Percentiles rank a stretch among this genome's conserved stretches.
These are phyloP conservation scores for Tylopilus sp. DNA, from an alignment of 768 basidiomycete species.

Conservation along the genomic window DNA sequence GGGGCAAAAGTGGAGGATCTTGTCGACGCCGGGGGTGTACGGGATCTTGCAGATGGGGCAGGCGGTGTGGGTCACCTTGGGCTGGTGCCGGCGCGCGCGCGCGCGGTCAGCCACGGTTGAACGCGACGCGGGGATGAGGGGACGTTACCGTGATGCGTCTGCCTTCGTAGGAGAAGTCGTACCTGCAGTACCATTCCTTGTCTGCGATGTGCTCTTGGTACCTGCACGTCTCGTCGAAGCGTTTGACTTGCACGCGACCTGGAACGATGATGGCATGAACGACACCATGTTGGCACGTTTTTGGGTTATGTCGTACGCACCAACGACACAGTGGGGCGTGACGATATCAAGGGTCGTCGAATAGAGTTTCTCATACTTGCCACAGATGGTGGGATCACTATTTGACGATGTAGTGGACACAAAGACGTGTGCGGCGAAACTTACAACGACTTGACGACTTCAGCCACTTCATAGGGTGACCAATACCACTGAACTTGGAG, in stretches of 20 bases:
- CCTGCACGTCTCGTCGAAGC: slow-evolving; percentile 37
- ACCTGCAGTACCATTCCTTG: slow-evolving; percentile 47
- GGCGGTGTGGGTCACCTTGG: slow-evolving; percentile 34
- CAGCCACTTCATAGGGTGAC: slow-evolving; percentile 43
- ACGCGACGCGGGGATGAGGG: no score
- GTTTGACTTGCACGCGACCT: slow-evolving; percentile 36
- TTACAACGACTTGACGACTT: slow-evolving; percentile 47
- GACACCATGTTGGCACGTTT: background rate
- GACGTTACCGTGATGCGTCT: slow-evolving; percentile 35
- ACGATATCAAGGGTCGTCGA: slow-evolving; percentile 51
- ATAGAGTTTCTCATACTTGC: slow-evolving; percentile 45
- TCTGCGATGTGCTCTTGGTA: slow-evolving; percentile 39
- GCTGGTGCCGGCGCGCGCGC: no score
- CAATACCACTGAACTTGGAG: slow-evolving; percentile 54
- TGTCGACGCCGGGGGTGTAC: slow-evolving; percentile 42
- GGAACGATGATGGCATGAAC: background rate
- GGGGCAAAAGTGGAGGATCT: slow-evolving; percentile 56
- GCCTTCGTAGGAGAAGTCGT: slow-evolving; percentile 35
- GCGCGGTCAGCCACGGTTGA: no score
- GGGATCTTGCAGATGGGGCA: slow-evolving; percentile 44
- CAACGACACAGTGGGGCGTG: slow-evolving; percentile 42
- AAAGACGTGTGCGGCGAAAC: no score
- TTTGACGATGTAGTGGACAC: no score
- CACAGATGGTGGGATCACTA: slow-evolving; percentile 41
- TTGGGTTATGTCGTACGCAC: slow-evolving; percentile 27